Percentiles rank a stretch among this genome's conserved stretches.
Conservation (phyloP, 768 basidiomycete genomes). For the Boletus sp. region DNA sequence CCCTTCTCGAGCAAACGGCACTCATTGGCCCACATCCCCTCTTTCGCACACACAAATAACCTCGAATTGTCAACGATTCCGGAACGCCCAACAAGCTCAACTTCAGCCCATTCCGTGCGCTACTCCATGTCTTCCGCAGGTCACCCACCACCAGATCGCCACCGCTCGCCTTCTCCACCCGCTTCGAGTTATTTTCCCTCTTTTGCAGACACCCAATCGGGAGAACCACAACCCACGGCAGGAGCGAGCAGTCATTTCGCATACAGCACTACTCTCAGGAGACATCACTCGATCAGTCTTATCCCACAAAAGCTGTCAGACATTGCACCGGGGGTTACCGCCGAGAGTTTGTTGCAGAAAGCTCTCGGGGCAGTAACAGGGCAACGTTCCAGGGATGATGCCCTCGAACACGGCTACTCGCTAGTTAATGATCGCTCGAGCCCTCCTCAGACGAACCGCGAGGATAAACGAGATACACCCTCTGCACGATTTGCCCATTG, state of each 20-base stretch:
- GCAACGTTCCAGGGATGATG: slow-evolving; percentile 15
- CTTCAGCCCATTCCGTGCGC: slow-evolving; percentile 20
- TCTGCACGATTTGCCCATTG: slow-evolving; percentile 68
- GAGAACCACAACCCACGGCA: slow-evolving; percentile 54
- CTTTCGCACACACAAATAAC: slow-evolving; percentile 2
- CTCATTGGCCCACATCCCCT: slow-evolving; percentile 7
- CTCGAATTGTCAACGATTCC: slow-evolving; percentile 15
- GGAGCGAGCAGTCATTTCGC: slow-evolving; percentile 75
- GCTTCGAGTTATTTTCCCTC: slow-evolving; percentile 78
- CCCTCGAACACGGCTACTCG: slow-evolving; percentile 40
- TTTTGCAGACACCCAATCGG: slow-evolving; percentile 44
- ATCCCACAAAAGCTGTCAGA: slow-evolving; percentile 38
- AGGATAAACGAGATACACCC: slow-evolving; percentile 45
- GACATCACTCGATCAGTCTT: slow-evolving; percentile 47
- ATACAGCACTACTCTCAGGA: slow-evolving; percentile 74
- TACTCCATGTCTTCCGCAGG: slow-evolving; percentile 11
- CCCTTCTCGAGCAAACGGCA: slow-evolving; percentile 18
- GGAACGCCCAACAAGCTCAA: slow-evolving; percentile 19
- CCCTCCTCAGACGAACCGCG: slow-evolving; percentile 22
- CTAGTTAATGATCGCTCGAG: slow-evolving; percentile 25
- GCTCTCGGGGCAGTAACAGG: slow-evolving; percentile 34
- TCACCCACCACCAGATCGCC: slow-evolving; percentile 13
- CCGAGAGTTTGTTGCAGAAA: slow-evolving; percentile 49
- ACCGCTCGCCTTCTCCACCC: slow-evolving; percentile 57
- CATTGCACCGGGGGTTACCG: slow-evolving; percentile 36